Percentiles rank a stretch among this genome's conserved stretches.
Evolutionary conservation across 352 stramenopile genomes (phyloP).

Genomic region (Phytophthora citrophthora): DNA sequence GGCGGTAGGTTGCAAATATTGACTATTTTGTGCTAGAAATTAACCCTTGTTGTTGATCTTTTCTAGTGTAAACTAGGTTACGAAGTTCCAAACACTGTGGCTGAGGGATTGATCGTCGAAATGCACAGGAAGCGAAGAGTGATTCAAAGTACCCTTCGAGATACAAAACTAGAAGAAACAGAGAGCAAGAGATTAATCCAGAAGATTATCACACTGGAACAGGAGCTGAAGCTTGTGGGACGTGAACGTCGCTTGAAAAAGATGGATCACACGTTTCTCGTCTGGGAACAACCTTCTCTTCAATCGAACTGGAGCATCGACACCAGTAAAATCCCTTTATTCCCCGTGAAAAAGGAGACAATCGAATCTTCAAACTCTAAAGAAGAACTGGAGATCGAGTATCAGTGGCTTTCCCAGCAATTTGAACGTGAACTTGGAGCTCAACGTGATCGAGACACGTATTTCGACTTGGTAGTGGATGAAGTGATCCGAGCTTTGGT

Average conservation of each 20-base stretch:
- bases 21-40: background rate
- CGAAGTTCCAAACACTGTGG: conserved; percentile 46
- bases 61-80: conserved; percentile 67
- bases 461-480: conserved; percentile 49
- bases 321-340: conserved; percentile 31
- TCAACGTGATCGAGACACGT: conserved; percentile 55
- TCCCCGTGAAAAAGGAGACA: conserved; percentile 4
- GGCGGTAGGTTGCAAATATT: conserved; percentile 32
- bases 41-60: background rate
- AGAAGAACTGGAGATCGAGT: conserved; percentile 1
- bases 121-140: conserved; percentile 77
- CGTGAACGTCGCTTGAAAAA: conserved; percentile 43
- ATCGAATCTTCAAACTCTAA: background rate
- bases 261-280: conserved; percentile 51
- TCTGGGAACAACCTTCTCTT: conserved; percentile 27
- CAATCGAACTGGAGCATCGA: conserved; percentile 68
- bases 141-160: conserved; percentile 58
- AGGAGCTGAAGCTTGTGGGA: conserved; percentile 40
- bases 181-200: conserved; percentile 60
- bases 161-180: conserved; percentile 56
- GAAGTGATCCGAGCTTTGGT: conserved; percentile 47
- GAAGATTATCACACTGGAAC: conserved; percentile 42
- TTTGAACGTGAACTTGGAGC: conserved; percentile 19
- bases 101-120: conserved; percentile 54
- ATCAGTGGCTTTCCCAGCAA: conserved; percentile 17